Evolutionary conservation across 2,329 filamentous ascomycete species (phyloP), one percentile per base, ranked within the genome.

Genomic region (Penicillium sp.): DNA sequence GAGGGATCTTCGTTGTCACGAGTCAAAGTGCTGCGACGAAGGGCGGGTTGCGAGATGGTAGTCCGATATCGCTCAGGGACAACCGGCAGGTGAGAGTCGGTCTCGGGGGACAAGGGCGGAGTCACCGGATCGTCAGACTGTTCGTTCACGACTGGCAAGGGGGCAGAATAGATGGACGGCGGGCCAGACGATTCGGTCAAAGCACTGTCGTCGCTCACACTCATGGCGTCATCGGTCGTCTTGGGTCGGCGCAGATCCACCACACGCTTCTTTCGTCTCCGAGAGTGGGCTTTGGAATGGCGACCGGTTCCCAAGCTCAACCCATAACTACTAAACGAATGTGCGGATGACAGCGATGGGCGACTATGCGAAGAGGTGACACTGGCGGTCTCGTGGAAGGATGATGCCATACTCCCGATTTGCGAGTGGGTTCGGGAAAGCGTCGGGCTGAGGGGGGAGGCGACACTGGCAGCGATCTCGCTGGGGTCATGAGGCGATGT

Each of bases 401-500:
- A 91, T 1, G 89, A 91, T 66, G 91, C 90, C 6, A 88, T 86
- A 10, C 85, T 87, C 37, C 83, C 85, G 24, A 83, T 78, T 54
- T 87, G 83, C 1, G 89, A 91, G 56, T 88, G 84, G 6, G 85
- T 85, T 71, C 88, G 84, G 43, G 83, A 83, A 18, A 91, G 74
- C 44, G 81, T 82, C 6, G 73, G 82, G 72, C 75, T 83, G 51
- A 64, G 70, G 66, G 57, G 80, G 1, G 77, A 75, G 36, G 72
- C 75, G 22, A 79, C 73, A 41, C 70, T 73, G 31, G 66, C 74
- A 24, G 72, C 66, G n/a, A 73, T 64, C 46, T 95, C 90, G 44
- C 82, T 82, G 58, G 87, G 83, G 61, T 96, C 92, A 52, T 85
- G 83, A 37, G 89, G 86, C 41, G 90, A 90, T 16, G 94, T 91